Base-by-base conservation (phyloP, 1,284 basidiomycete genomes). In the Chalciporus piperatoides region DNA sequence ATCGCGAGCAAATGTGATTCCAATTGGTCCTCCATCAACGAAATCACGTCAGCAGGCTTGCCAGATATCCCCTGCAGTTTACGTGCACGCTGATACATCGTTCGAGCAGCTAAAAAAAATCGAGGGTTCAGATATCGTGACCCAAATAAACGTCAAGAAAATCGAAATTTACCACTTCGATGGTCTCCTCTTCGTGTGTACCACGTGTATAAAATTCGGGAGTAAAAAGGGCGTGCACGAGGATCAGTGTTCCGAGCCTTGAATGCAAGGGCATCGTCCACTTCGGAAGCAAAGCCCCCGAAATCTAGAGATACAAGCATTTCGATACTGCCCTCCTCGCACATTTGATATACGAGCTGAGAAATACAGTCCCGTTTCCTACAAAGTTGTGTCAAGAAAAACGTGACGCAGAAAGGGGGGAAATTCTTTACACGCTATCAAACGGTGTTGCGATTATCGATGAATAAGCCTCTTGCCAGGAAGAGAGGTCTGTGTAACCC, bases 181-280 rank as follows among this genome's bases (percentile, higher is more conserved):
- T 93, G 93, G 65, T 97, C 92, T 28, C 90, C 90, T 66, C 90
- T 77, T 46, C 80, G 78, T 55, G 88, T 82, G 67, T 92, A 88
- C 90, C 94, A 99, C 42, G 92, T 87, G 72, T 98, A 97, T n/a
- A 99, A 72, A 51, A 99, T 90, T 58, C 84, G 81, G 44, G 93
- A 90, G 74, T 97, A 99, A 64, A 87, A 88, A 0, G 95, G 95
- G 38, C 77, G 79, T 37, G 85, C 74, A 45, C 91, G 80, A 40
- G 96, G 93, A 71, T 98, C 91, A 17, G 87, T 89, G 68, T 98
- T 97, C 54, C 95, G 82, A 9, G 93, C 92, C 69, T 97, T 97
- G 77, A 97, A 98, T 36, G 88, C 82, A 41, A 99, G 75, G 15
- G 89, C 85, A 46, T 82, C 84, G 72, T 97, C 94, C 23, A 99